Conservation (phyloP, 257 asterid species). For the Nyctanthes arbortristis region DNA sequence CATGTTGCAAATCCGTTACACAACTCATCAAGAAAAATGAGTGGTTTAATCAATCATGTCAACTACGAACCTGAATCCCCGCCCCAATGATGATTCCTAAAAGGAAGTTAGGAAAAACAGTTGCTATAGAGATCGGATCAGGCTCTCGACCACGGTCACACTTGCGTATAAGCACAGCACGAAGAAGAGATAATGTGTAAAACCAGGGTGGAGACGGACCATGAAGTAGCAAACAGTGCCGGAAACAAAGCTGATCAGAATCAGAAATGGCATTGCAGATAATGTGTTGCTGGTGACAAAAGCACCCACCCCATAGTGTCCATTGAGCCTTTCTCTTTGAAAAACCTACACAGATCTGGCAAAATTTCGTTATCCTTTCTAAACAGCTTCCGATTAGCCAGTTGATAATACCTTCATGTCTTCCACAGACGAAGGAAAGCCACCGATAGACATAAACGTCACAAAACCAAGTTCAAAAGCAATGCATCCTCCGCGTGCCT, state of each 20-base stretch:
- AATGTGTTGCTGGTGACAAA: slow-evolving; percentile 92
- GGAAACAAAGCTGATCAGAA: slow-evolving; percentile 71
- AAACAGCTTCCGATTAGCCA: background rate
- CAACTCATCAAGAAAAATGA: background rate
- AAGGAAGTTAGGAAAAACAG: slow-evolving; percentile 90
- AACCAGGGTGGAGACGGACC: slow-evolving; percentile 92
- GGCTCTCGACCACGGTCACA: slow-evolving; percentile 97
- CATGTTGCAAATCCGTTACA: background rate
- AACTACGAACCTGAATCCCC: slow-evolving; percentile 74
- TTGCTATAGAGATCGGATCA: slow-evolving; percentile 99
- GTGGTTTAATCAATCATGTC: background rate
- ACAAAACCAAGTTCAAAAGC: slow-evolving; percentile 93
- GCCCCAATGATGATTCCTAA: slow-evolving; percentile 99
- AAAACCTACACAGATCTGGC: slow-evolving; percentile 67
- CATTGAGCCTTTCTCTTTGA: slow-evolving; percentile 89
- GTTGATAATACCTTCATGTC: slow-evolving; percentile 76
- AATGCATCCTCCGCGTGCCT: slow-evolving; percentile 98
- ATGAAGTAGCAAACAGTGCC: slow-evolving; percentile 95
- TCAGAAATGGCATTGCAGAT: slow-evolving; percentile 85
- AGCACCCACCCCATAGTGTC: slow-evolving; percentile 90
- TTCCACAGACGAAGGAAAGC: slow-evolving; percentile 95
- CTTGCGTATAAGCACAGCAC: slow-evolving; percentile 81
- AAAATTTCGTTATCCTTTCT: background rate
- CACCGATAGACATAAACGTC: slow-evolving; percentile 97
- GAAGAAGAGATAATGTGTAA: slow-evolving; percentile 78